A percentile compares a stretch with the other conserved stretches of the same genome.
phyloP scores from a whole-genome alignment of 2,329 filamentous ascomycete genomes.

The Biscogniauxia sp. region DNA sequence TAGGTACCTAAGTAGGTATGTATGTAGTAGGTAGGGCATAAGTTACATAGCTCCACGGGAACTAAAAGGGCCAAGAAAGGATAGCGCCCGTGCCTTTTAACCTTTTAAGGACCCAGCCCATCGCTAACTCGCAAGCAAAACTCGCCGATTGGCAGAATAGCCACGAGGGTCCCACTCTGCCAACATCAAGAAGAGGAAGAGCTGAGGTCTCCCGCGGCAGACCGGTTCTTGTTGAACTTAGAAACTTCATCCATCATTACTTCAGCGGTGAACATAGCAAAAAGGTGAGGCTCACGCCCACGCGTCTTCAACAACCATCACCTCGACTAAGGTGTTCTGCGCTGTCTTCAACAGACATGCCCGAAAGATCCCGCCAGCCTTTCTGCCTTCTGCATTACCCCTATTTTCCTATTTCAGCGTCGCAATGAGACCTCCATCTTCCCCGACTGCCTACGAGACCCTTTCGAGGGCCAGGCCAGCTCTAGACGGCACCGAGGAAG shows the following conservation, averaged over 20 bases:
- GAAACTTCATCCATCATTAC: not conserved
- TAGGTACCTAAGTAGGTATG: too few relatives aligned
- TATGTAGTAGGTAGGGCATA: too few relatives aligned
- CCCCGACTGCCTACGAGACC: slow-evolving; percentile 1
- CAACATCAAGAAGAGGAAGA: not conserved
- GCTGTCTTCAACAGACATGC: slow-evolving; percentile 27
- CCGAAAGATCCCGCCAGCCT: slow-evolving; percentile 2
- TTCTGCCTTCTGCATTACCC: slow-evolving; percentile 5
- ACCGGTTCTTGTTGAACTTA: not conserved
- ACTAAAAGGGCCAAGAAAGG: not conserved
- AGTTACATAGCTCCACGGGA: not conserved
- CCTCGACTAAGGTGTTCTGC: not conserved
- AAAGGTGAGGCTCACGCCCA: slow-evolving; percentile 6
- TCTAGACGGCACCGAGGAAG: slow-evolving; percentile 1
- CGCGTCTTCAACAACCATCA: slow-evolving; percentile 23
- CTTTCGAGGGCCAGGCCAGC: not conserved
- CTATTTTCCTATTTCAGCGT: slow-evolving; percentile 1
- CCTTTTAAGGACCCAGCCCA: too few relatives aligned
- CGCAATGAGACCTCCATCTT: slow-evolving; percentile 9
- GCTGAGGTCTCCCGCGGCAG: not conserved
- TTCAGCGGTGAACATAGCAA: slow-evolving; percentile 13
- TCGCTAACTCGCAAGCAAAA: not conserved
- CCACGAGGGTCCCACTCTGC: not conserved
- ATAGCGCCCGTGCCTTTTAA: not conserved
- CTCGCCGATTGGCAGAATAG: not conserved